A percentile compares a stretch with the other conserved stretches of the same genome.
Conservation (phyloP, 2,329 filamentous ascomycete genomes). For the Cadophora malorum region DNA sequence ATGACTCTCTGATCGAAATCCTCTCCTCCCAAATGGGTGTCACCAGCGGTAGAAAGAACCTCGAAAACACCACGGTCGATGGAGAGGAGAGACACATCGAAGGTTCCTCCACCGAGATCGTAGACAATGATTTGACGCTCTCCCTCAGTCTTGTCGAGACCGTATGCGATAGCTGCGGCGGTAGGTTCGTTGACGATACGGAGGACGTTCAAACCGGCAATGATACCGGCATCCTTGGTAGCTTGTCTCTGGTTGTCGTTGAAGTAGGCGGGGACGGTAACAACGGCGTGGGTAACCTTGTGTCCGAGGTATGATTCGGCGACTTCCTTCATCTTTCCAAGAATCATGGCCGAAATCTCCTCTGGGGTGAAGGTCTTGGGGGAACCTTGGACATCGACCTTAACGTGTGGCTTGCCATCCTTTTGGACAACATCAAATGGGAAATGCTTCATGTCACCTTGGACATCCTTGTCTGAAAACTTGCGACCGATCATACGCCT, state of each 20-base stretch:
- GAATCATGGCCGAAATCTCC: slow-evolving; percentile 81
- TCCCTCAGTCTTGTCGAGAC: slow-evolving; percentile 82
- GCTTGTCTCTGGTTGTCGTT: slow-evolving; percentile 97
- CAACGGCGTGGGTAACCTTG: slow-evolving; percentile 86
- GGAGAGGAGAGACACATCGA: slow-evolving; percentile 91
- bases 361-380: slow-evolving; percentile 80
- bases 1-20: slow-evolving; percentile 99
- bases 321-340: slow-evolving; percentile 85
- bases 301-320: slow-evolving; percentile 81
- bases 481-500: slow-evolving; percentile 88
- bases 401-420: slow-evolving; percentile 86
- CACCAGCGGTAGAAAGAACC: slow-evolving; percentile 92
- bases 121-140: slow-evolving; percentile 92
- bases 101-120: slow-evolving; percentile 93
- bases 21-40: slow-evolving; percentile 97
- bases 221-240: slow-evolving; percentile 92
- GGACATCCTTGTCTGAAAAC: slow-evolving; percentile 83
- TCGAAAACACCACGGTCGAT: slow-evolving; percentile 94
- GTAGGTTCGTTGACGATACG: slow-evolving; percentile 97
- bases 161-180: slow-evolving; percentile 93
- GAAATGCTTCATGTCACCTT: slow-evolving; percentile 97
- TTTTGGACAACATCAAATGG: slow-evolving; percentile 93
- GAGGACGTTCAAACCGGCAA: slow-evolving; percentile 92
- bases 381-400: slow-evolving; percentile 70
- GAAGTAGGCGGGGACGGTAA: slow-evolving; percentile 97